Percentiles rank a stretch among this genome's conserved stretches.
Conservation (phyloP, 495 filamentous ascomycete genomes). For the Glutinoglossum americanum region DNA sequence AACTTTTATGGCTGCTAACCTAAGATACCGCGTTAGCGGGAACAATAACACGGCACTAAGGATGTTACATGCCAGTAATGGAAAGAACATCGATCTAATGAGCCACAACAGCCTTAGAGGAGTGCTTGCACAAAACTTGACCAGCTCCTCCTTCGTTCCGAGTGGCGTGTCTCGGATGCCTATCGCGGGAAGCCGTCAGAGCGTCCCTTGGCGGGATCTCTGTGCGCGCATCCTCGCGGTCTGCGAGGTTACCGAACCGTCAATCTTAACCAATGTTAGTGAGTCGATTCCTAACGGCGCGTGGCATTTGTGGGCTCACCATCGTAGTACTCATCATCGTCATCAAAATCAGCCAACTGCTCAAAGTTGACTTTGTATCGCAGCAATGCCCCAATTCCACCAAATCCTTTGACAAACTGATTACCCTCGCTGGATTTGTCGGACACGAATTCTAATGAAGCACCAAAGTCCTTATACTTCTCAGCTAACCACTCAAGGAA, state of each 20-base stretch:
- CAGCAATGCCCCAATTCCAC: conserved; percentile 90
- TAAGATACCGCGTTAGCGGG: background rate
- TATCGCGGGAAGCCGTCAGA: conserved; percentile 35
- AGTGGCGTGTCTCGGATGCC: conserved; percentile 4
- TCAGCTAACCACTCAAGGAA: conserved; percentile 99
- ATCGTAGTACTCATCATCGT: conserved; percentile 96
- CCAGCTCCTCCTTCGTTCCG: conserved; percentile 14
- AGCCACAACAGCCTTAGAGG: background rate
- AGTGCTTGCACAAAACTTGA: background rate
- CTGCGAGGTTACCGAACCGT: conserved; percentile 77
- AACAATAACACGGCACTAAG: background rate
- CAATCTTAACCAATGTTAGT: conserved; percentile 38
- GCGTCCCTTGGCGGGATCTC: conserved; percentile 37
- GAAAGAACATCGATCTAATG: background rate
- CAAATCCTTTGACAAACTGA: conserved; percentile 98
- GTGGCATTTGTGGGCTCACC: conserved; percentile 25
- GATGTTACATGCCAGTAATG: background rate
- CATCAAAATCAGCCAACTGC: conserved; percentile 80
- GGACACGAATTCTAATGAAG: conserved; percentile 91
- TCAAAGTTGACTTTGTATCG: conserved; percentile 99
- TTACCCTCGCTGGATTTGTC: conserved; percentile 94
- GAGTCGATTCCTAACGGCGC: conserved; percentile 3
- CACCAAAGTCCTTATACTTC: conserved; percentile 91
- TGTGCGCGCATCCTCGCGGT: conserved; percentile 69
- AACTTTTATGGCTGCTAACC: background rate